These are phyloP conservation scores for Anthoceros angustus DNA, from an alignment of 225 moss, liverwort and hornwort species.

Conservation along the genomic window DNA sequence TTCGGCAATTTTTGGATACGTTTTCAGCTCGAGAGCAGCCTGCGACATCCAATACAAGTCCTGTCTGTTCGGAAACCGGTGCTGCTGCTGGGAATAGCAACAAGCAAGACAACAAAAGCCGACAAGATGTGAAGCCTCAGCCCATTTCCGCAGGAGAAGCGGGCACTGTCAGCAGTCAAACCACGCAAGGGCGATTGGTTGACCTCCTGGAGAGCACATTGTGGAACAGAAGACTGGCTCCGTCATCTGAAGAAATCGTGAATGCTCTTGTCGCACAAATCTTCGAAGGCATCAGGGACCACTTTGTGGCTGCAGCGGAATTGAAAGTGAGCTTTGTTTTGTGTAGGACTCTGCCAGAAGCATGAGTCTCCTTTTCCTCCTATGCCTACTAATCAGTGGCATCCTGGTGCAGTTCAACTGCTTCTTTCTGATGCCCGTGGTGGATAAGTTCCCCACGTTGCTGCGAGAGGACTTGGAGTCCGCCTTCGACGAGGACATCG, in stretches of 20 bases:
- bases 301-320: slow-evolving; percentile 81
- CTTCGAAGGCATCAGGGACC: slow-evolving; percentile 88
- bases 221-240: slow-evolving; percentile 88
- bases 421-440: slow-evolving; percentile 99
- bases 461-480: slow-evolving; percentile 83
- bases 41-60: slow-evolving; percentile 21
- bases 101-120: slow-evolving; percentile 85
- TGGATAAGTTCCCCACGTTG: slow-evolving; percentile 91
- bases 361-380: background rate
- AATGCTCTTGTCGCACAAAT: slow-evolving; percentile 89
- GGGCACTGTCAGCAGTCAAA: slow-evolving; percentile 38
- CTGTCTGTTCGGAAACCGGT: slow-evolving; percentile 27
- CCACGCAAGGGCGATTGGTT: slow-evolving; percentile 78
- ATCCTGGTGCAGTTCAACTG: slow-evolving; percentile 69
- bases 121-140: slow-evolving; percentile 34
- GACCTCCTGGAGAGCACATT: slow-evolving; percentile 91
- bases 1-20: slow-evolving; percentile 76
- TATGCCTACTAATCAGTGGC: background rate
- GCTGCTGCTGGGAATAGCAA: slow-evolving; percentile 59
- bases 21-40: slow-evolving; percentile 59
- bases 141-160: background rate
- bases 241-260: slow-evolving; percentile 97
- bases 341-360: background rate
- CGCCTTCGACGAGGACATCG: slow-evolving; percentile 85
- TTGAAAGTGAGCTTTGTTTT: slow-evolving; percentile 43